Percentiles rank a stretch among this genome's conserved stretches.
phyloP scores from a whole-genome alignment of 148 eudicot genomes.

The Euryodendron excelsum region DNA sequence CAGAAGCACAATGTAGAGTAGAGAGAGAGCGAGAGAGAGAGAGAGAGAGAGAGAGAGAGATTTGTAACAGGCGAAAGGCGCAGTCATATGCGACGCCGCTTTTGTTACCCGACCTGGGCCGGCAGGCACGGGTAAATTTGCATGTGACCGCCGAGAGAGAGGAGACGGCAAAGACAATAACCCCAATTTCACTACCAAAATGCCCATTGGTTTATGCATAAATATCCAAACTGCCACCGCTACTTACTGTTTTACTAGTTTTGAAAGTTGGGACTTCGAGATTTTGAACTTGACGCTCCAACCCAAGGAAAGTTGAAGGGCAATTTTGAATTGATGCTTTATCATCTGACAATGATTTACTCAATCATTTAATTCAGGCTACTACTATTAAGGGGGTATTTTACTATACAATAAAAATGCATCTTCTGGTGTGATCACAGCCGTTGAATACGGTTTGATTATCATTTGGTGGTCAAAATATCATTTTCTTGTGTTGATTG shows the following conservation, averaged over 20 bases:
- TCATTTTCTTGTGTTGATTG: too few relatives aligned
- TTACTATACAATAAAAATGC: too few relatives aligned
- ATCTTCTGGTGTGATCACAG: too few relatives aligned
- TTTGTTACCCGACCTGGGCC: conserved; percentile 21
- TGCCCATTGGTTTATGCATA: neutral
- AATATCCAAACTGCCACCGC: conserved; percentile 8
- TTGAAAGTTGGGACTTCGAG: conserved; percentile 9
- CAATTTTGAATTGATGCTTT: neutral
- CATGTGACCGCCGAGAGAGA: conserved; percentile 1
- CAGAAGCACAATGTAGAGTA: too few relatives aligned
- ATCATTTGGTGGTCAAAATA: too few relatives aligned
- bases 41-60: conserved; percentile 4
- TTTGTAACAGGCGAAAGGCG: conserved; percentile 15
- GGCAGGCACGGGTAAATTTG: conserved; percentile 12
- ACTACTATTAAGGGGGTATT: too few relatives aligned
- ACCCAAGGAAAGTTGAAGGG: neutral
- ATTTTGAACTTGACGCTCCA: conserved; percentile 15
- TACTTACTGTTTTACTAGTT: too few relatives aligned
- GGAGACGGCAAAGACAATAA: neutral
- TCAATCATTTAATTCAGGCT: too few relatives aligned
- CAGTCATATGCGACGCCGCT: conserved; percentile 13
- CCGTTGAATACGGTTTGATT: too few relatives aligned
- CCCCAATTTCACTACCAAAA: neutral
- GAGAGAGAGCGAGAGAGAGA: neutral
- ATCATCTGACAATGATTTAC: neutral